These are phyloP conservation scores for Gracilariopsis chorda DNA, from an alignment of 23 red algal genomes.

Conservation along the genomic window DNA sequence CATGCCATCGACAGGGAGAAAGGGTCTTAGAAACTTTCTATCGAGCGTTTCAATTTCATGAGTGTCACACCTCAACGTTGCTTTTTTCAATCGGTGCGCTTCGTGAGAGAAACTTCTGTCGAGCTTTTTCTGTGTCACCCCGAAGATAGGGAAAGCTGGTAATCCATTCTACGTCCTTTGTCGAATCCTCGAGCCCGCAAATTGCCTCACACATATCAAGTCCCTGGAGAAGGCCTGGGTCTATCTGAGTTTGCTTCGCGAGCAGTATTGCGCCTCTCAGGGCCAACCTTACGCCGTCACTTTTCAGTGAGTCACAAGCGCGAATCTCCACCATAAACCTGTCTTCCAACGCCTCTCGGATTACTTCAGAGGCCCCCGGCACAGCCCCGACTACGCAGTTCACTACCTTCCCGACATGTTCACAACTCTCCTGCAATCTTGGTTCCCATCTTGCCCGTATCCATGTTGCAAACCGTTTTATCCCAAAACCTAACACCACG, in stretches of 20 bases:
- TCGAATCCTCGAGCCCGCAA: background rate
- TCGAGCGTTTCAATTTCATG: too few species aligned
- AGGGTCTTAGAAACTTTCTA: too few species aligned
- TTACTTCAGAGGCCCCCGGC: background rate
- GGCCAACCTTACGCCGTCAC: background rate
- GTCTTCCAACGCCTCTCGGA: background rate
- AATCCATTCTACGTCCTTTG: background rate
- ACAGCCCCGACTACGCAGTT: background rate
- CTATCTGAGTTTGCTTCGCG: background rate
- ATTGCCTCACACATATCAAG: background rate
- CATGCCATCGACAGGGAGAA: too few species aligned
- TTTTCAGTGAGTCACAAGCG: background rate
- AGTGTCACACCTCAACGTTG: too few species aligned
- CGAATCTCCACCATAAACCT: background rate
- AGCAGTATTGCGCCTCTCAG: background rate
- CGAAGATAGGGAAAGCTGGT: background rate
- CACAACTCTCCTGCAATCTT: background rate
- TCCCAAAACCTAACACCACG: background rate
- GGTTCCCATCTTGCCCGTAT: slow-evolving; percentile 11
- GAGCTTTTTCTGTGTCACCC: background rate
- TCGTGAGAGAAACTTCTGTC: too few species aligned
- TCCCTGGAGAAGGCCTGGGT: background rate
- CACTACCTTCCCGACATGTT: background rate
- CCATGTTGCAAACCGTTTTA: background rate
- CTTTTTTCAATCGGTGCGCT: too few species aligned